phyloP scores from a whole-genome alignment of 495 filamentous ascomycete genomes.

The Aspergillus coremiiformis region DNA sequence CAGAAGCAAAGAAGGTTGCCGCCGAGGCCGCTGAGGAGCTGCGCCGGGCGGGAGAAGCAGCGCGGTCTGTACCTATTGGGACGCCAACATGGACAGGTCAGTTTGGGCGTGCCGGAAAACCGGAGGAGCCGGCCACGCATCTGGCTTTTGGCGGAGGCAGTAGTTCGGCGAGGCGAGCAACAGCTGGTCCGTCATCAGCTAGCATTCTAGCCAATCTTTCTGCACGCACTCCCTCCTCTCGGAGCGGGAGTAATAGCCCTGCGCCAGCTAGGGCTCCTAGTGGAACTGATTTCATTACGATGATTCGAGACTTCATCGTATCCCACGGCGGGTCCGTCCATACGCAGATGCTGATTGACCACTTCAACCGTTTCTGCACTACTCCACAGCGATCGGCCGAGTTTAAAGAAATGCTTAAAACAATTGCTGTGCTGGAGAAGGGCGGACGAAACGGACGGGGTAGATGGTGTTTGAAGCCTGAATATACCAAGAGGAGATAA shows the following conservation, averaged over 20 bases:
- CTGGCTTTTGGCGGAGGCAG: slow-evolving; percentile 18
- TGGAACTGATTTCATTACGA: slow-evolving; percentile 54
- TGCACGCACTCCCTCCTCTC: slow-evolving; percentile 22
- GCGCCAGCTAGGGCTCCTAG: slow-evolving; percentile 22
- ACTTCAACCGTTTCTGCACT: slow-evolving; percentile 61
- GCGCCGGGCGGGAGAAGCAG: slow-evolving; percentile 61
- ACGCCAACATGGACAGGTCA: slow-evolving; percentile 91
- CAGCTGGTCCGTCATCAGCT: slow-evolving; percentile 46
- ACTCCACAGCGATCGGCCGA: slow-evolving; percentile 49
- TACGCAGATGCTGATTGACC: slow-evolving; percentile 70
- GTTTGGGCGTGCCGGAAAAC: slow-evolving; percentile 63
- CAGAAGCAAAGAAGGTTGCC: slow-evolving; percentile 75
- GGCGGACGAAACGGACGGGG: slow-evolving; percentile 48
- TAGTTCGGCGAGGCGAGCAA: slow-evolving; percentile 29
- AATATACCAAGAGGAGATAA: slow-evolving; percentile 34
- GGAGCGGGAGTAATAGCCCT: slow-evolving; percentile 25
- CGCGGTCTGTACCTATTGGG: slow-evolving; percentile 65
- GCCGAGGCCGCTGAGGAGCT: slow-evolving; percentile 67
- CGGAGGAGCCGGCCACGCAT: slow-evolving; percentile 23
- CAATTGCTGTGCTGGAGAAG: slow-evolving; percentile 50
- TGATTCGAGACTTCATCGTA: slow-evolving; percentile 68
- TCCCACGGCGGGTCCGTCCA: slow-evolving; percentile 63
- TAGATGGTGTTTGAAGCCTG: slow-evolving; percentile 54
- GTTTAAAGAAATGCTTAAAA: slow-evolving; percentile 56
- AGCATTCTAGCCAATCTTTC: slow-evolving; percentile 54